Evolutionary conservation across 768 basidiomycete species (phyloP).

Genomic region (Tricholoma bakamatsutake): DNA sequence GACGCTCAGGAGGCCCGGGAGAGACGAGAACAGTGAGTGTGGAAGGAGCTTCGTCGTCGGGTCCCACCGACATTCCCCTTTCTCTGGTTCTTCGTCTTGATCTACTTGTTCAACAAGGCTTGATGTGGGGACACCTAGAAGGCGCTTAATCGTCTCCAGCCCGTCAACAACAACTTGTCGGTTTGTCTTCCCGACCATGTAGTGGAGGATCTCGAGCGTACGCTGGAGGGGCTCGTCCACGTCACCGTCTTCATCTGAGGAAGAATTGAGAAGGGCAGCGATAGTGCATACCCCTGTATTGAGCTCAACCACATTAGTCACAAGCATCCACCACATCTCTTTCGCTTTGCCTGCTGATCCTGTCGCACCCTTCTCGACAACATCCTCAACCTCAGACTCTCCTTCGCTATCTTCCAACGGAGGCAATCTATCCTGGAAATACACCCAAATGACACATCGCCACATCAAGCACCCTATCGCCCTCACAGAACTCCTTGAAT

Average conservation of each 20-base stretch:
- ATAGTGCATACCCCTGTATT: conserved; percentile 9
- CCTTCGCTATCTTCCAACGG: conserved; percentile 24
- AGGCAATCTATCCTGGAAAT: conserved; percentile 45
- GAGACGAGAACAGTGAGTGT: conserved; percentile 46
- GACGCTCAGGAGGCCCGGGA: conserved; percentile 47
- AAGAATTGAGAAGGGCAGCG: not conserved
- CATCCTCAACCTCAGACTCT: conserved; percentile 22
- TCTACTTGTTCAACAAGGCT: not conserved
- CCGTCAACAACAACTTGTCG: conserved; percentile 35
- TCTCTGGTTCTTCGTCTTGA: not conserved
- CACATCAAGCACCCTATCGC: conserved; percentile 57
- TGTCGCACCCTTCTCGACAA: conserved; percentile 22
- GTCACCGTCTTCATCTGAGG: conserved; percentile 19
- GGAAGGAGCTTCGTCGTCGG: conserved; percentile 40
- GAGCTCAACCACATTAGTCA: conserved; percentile 45
- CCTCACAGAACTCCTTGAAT: conserved; percentile 60
- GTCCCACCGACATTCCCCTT: not conserved
- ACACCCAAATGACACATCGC: conserved; percentile 63
- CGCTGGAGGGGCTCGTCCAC: conserved; percentile 39
- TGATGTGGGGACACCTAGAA: conserved; percentile 17
- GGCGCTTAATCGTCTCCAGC: conserved; percentile 42
- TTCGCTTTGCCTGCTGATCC: conserved; percentile 16
- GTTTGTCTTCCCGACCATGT: conserved; percentile 39
- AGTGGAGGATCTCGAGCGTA: conserved; percentile 43
- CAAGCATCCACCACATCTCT: conserved; percentile 29